A percentile compares a stretch with the other conserved stretches of the same genome.
phyloP scores from a whole-genome alignment of 2,329 filamentous ascomycete species.

The Conoideocrella luteorostrata region DNA sequence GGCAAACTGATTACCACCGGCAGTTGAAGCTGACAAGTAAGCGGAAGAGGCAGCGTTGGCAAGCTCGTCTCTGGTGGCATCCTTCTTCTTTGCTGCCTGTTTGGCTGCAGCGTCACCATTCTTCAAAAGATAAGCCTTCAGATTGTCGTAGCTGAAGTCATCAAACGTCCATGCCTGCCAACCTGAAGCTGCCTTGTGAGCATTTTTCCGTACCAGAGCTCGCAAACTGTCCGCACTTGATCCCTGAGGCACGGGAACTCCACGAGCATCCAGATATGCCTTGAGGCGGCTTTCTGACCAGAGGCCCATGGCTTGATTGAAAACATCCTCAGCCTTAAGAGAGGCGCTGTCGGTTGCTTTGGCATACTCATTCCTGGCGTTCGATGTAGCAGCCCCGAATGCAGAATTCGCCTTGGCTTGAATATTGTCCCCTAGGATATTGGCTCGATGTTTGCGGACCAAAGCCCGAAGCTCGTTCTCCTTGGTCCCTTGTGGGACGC shows the following conservation, averaged over 20 bases:
- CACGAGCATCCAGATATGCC: slow-evolving; percentile 69
- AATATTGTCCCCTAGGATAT: slow-evolving; percentile 61
- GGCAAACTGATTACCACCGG: slow-evolving; percentile 53
- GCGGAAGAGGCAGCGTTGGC: slow-evolving; percentile 56
- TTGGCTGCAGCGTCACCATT: slow-evolving; percentile 50
- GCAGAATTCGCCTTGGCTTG: slow-evolving; percentile 51
- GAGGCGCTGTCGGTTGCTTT: slow-evolving; percentile 65
- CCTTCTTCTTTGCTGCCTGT: slow-evolving; percentile 55
- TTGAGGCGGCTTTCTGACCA: slow-evolving; percentile 78
- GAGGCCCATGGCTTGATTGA: slow-evolving; percentile 51
- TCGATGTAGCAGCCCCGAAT: slow-evolving; percentile 67
- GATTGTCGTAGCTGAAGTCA: slow-evolving; percentile 64
- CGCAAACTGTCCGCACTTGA: slow-evolving; percentile 68
- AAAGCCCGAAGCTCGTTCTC: slow-evolving; percentile 84
- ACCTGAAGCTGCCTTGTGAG: slow-evolving; percentile 61
- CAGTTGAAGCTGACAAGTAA: slow-evolving; percentile 52
- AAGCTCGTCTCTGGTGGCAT: slow-evolving; percentile 66
- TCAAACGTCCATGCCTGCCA: slow-evolving; percentile 76
- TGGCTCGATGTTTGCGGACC: slow-evolving; percentile 77
- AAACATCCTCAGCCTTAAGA: slow-evolving; percentile 58
- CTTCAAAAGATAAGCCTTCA: slow-evolving; percentile 51
- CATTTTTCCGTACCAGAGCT: slow-evolving; percentile 65
- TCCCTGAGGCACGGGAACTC: slow-evolving; percentile 65
- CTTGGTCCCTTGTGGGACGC: slow-evolving; percentile 84
- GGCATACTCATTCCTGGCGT: slow-evolving; percentile 69